Base-by-base conservation (phyloP, 2,329 filamentous ascomycete genomes). In the Colletotrichum tropicale region DNA sequence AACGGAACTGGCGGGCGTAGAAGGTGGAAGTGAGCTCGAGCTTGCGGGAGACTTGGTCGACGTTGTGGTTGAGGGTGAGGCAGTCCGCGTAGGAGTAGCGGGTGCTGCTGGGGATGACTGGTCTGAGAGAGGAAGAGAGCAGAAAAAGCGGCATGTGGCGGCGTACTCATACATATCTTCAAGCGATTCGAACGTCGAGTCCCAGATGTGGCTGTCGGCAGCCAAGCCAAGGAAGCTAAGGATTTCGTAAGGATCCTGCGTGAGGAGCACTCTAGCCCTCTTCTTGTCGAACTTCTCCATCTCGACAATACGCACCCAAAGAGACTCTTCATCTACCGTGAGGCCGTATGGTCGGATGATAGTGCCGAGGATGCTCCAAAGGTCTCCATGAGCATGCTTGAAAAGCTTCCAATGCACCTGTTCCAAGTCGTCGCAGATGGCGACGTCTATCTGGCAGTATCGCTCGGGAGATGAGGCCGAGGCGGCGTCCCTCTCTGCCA, bases 371-470 rank as follows among this genome's bases (percentile, higher is more conserved):
- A 92, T 81, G 75, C 91, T 93, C 88, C 92, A 92, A 1, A 92
- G 72, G 78, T 96, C 94, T n/a, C 94, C 93, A 79, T 96, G 94
- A 1, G 91, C 89, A 52, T 93, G 88, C 78, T 91, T 91, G 84
- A 96, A 95, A 5, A 91, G 83, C 48, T 88, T 87, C 94, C 94
- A 96, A 34, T 87, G 86, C 77, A 90, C 88, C 69, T 83, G 79
- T 16, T 84, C 80, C 1, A 84, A 77, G 2, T 83, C 85, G 3
- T 80, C 79, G 72, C 88, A 92, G 28, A 93, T 81, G 34, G 90
- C 88, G 2, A 96, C 82, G 80, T 97, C 95, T 30, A 96, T 87
- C 79, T 97, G 95, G 6, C 95, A 89, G 79, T 88, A 90, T 21
- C 65, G 36, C 18, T 32, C 38, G 7, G 43, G 9, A 18, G 24